A percentile compares a stretch with the other conserved stretches of the same genome.
phyloP scores from a whole-genome alignment of 2,329 filamentous ascomycete species.

The Ophiostoma montium region DNA sequence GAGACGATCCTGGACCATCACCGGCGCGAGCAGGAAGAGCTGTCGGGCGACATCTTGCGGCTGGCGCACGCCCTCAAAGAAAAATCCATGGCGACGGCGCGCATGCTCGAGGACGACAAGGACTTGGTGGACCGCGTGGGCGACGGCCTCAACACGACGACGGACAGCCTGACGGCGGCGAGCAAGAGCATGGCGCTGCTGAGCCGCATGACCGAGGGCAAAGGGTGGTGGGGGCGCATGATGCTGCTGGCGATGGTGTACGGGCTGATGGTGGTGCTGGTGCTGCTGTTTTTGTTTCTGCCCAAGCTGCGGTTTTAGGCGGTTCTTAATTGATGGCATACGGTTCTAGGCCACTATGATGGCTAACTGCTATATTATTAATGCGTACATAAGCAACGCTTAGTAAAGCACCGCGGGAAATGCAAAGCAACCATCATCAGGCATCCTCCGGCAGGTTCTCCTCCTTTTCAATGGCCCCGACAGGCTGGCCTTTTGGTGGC shows the following conservation, averaged over 20 bases:
- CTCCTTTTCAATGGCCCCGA: conserved; percentile 15
- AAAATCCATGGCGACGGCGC: conserved; percentile 57
- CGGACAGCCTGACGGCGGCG: conserved; percentile 61
- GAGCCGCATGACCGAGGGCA: conserved; percentile 69
- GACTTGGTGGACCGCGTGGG: conserved; percentile 57
- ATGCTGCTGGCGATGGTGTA: conserved; percentile 75
- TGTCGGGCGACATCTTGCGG: conserved; percentile 58
- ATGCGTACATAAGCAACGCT: background rate
- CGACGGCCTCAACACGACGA: conserved; percentile 63
- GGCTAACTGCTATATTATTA: background rate
- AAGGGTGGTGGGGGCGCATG: conserved; percentile 74
- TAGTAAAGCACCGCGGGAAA: background rate
- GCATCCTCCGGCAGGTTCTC: conserved; percentile 5
- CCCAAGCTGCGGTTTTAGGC: conserved; percentile 55
- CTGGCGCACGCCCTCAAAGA: conserved; percentile 68
- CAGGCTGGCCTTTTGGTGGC: conserved; percentile 17
- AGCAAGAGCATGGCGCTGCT: conserved; percentile 64
- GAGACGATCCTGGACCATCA: conserved; percentile 66
- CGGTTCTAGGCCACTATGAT: too few species aligned
- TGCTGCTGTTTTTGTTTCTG: conserved; percentile 70
- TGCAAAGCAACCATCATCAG: background rate
- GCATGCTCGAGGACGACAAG: conserved; percentile 57
- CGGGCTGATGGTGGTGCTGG: conserved; percentile 61
- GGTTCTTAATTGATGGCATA: background rate
- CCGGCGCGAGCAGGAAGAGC: conserved; percentile 65